Conservation (phyloP, 352 stramenopile genomes). For the Plasmopara halstedii region DNA sequence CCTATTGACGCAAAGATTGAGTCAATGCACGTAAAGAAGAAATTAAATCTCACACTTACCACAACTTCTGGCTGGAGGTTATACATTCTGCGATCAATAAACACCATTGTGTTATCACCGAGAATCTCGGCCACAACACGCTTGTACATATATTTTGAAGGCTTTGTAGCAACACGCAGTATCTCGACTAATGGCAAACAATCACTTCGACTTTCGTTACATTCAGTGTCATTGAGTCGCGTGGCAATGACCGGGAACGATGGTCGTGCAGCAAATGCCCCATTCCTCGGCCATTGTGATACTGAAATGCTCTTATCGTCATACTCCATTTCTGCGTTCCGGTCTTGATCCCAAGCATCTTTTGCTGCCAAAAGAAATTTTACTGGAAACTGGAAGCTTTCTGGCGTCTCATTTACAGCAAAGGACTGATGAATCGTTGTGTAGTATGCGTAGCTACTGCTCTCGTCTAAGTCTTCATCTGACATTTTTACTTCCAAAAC, state of each 20-base stretch:
- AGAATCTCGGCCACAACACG: slow-evolving; percentile 31
- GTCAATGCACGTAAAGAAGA: background rate
- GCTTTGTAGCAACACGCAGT: slow-evolving; percentile 31
- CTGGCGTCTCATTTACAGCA: slow-evolving; percentile 17
- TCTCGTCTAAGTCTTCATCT: slow-evolving; percentile 10
- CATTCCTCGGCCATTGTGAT: slow-evolving; percentile 31
- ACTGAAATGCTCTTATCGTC: slow-evolving; percentile 3
- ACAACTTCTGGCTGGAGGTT: slow-evolving; percentile 15
- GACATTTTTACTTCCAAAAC: slow-evolving; percentile 27
- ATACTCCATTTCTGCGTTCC: slow-evolving; percentile 21
- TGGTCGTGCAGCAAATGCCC: slow-evolving; percentile 32
- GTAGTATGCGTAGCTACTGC: slow-evolving; percentile 24
- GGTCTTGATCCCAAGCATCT: slow-evolving; percentile 15
- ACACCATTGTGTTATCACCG: slow-evolving; percentile 23
- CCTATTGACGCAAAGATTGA: slow-evolving; percentile 3
- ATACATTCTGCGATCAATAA: slow-evolving; percentile 19
- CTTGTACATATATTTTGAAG: slow-evolving; percentile 30
- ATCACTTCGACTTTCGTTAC: background rate
- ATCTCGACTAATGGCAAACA: slow-evolving; percentile 31
- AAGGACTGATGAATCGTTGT: slow-evolving; percentile 41
- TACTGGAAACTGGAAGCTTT: slow-evolving; percentile 34
- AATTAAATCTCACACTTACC: slow-evolving; percentile 5
- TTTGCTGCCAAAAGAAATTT: slow-evolving; percentile 26
- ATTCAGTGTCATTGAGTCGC: slow-evolving; percentile 5
- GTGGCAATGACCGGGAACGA: slow-evolving; percentile 37